These are phyloP conservation scores for Quercus bicolor DNA, from an alignment of 306 rosid genomes.

Conservation along the genomic window DNA sequence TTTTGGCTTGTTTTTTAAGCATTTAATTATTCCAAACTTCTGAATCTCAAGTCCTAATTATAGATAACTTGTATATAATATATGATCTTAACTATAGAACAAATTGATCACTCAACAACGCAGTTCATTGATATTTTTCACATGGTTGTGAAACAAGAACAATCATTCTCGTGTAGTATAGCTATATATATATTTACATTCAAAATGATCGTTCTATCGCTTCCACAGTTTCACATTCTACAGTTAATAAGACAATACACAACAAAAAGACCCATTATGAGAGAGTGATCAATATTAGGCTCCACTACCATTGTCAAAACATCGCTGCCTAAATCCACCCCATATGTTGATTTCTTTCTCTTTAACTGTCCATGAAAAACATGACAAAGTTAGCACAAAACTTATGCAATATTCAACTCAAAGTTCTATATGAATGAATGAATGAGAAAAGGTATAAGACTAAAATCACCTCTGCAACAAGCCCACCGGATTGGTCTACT, in stretches of 20 bases:
- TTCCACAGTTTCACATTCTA: slow-evolving; percentile 36
- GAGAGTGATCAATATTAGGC: slow-evolving; percentile 53
- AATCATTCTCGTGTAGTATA: not conserved
- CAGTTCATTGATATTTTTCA: too few species aligned
- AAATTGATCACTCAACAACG: too few species aligned
- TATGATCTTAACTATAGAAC: too few species aligned
- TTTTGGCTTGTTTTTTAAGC: too few species aligned
- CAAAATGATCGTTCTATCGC: not conserved
- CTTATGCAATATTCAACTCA: not conserved
- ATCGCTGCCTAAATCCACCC: slow-evolving; percentile 66
- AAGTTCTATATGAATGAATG: not conserved
- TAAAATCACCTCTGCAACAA: slow-evolving; percentile 51
- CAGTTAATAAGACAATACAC: slow-evolving; percentile 48
- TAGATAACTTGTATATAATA: too few species aligned
- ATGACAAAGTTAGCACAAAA: not conserved
- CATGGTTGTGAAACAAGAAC: not conserved
- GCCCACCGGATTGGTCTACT: slow-evolving; percentile 42
- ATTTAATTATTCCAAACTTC: too few species aligned
- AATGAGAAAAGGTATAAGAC: too few species aligned
- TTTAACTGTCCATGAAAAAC: slow-evolving; percentile 36
- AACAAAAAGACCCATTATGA: slow-evolving; percentile 64
- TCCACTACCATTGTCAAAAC: slow-evolving; percentile 72
- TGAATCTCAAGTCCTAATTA: too few species aligned
- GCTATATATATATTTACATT: not conserved
- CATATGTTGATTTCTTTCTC: slow-evolving; percentile 57